Conservation (phyloP, 148 eudicot species). For the Rhododendron williamsianum region DNA sequence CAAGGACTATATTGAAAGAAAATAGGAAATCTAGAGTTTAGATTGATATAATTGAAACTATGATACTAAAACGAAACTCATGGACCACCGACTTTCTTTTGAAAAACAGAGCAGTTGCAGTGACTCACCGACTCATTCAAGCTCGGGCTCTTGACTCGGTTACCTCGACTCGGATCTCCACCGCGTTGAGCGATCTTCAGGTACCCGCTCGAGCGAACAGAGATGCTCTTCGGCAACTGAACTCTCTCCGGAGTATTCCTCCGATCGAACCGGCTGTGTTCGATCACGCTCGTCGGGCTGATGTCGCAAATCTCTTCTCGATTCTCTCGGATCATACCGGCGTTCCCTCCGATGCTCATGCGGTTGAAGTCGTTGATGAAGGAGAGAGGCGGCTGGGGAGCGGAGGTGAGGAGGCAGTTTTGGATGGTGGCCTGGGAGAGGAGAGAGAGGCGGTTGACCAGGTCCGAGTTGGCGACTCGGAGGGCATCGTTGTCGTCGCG, state of each 20-base stretch:
- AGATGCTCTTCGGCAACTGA: constrained; percentile 51
- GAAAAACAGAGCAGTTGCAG: neutral
- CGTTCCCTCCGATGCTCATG: constrained; percentile 1
- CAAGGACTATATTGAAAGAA: neutral
- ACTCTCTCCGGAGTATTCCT: constrained; percentile 19
- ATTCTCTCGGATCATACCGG: neutral
- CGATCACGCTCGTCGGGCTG: constrained; percentile 45
- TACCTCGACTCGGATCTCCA: constrained; percentile 10
- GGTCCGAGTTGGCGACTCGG: constrained; percentile 48
- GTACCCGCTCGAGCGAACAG: constrained; percentile 52
- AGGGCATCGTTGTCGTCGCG: constrained; percentile 56
- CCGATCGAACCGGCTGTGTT: constrained; percentile 12
- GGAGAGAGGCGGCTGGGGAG: constrained; percentile 6
- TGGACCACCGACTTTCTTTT: neutral
- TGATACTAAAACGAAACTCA: neutral
- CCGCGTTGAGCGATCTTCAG: constrained; percentile 30
- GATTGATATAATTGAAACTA: neutral
- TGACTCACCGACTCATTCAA: constrained; percentile 14
- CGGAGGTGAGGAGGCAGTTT: constrained; percentile 25
- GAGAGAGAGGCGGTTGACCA: constrained; percentile 35
- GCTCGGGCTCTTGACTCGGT: constrained; percentile 11
- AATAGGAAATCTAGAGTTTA: neutral
- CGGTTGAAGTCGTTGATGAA: constrained; percentile 14
- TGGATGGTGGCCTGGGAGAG: constrained; percentile 24
- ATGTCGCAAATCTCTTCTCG: constrained; percentile 8